Evolutionary conservation across 306 rosid species (phyloP).

Genomic region (Citrullus colocynthis): DNA sequence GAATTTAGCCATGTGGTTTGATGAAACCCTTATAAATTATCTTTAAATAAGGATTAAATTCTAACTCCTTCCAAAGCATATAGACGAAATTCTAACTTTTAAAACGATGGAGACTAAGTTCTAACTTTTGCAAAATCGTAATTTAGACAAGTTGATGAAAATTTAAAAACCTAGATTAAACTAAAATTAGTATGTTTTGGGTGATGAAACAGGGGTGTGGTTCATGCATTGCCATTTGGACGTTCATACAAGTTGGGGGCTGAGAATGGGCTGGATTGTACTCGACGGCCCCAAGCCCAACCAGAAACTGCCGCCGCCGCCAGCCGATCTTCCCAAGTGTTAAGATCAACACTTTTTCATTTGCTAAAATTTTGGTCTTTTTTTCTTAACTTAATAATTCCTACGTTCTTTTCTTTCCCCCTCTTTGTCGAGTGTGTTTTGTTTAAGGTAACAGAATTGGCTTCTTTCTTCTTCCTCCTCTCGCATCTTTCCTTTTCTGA

Average conservation of each 20-base stretch:
- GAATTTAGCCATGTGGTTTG: no score
- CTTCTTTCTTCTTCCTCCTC: background rate
- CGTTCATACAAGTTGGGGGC: slow-evolving; percentile 84
- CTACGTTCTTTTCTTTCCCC: background rate
- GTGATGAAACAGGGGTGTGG: slow-evolving; percentile 54
- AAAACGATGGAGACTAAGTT: no score
- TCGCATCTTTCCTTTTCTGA: background rate
- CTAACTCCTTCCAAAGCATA: no score
- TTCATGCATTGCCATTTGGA: slow-evolving; percentile 90
- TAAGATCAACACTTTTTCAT: slow-evolving; percentile 20
- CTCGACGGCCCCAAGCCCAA: slow-evolving; percentile 44
- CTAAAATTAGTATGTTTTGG: background rate
- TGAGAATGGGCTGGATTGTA: slow-evolving; percentile 79
- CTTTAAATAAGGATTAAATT: no score
- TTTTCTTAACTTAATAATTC: background rate
- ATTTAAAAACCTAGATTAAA: no score
- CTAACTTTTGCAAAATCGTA: no score
- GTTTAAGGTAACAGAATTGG: background rate
- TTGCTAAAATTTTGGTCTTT: background rate
- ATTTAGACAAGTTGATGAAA: no score
- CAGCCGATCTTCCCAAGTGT: slow-evolving; percentile 70
- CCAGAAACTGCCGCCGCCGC: slow-evolving; percentile 77
- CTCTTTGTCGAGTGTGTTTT: background rate
- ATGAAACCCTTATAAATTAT: no score
- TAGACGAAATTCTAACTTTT: no score